Conservation (phyloP, 2,329 filamentous ascomycete genomes). For the Pyricularia grisea region DNA sequence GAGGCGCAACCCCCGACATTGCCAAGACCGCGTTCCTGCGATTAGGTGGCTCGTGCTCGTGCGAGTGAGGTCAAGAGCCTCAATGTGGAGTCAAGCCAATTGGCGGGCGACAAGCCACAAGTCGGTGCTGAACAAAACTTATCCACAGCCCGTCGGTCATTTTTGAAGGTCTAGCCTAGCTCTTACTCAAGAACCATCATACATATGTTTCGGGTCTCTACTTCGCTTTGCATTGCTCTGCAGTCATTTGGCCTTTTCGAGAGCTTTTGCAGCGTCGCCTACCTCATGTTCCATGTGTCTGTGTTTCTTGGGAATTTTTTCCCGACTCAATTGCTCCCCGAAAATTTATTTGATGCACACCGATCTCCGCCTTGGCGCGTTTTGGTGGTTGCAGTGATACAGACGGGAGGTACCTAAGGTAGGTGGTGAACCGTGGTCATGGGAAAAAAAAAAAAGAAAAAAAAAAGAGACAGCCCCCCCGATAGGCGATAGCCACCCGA, state of each 20-base stretch:
- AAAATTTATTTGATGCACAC: background rate
- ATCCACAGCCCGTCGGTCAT: background rate
- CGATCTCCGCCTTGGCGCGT: background rate
- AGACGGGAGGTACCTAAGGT: too few species aligned
- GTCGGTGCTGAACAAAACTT: background rate
- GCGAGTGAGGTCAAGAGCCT: background rate
- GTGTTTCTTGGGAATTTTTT: background rate
- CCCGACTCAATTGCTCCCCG: background rate
- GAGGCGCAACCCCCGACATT: background rate
- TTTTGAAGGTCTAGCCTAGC: background rate
- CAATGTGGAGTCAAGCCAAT: background rate
- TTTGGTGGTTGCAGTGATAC: background rate
- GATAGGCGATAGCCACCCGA: background rate
- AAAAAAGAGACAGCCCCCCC: background rate
- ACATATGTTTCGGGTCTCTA: background rate
- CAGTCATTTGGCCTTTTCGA: background rate
- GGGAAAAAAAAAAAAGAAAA: background rate
- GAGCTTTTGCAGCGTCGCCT: background rate
- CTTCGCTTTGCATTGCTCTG: background rate
- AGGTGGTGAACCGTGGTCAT: too few species aligned
- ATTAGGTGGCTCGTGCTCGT: background rate
- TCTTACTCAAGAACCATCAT: background rate
- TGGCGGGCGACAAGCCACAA: background rate
- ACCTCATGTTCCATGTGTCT: background rate
- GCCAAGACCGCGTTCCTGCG: background rate